Evolutionary conservation across 2,329 filamentous ascomycete genomes (phyloP).

Genomic region (Ophiosphaerella narmari): DNA sequence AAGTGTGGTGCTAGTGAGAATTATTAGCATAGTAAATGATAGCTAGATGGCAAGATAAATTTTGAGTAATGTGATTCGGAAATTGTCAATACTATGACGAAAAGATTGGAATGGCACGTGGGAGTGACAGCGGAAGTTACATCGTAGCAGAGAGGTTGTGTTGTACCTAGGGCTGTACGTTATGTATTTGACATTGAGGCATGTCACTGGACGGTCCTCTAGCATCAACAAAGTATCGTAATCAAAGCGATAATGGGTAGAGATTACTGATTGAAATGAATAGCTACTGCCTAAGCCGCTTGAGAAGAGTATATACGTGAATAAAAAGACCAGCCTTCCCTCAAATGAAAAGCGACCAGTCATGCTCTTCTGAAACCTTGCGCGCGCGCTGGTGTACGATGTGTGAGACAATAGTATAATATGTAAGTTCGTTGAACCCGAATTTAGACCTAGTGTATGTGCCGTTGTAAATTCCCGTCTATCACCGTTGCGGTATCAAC

Average conservation of each 20-base stretch:
- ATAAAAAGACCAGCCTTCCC: constrained; percentile 12
- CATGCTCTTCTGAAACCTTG: constrained; percentile 1
- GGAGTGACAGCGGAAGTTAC: neutral
- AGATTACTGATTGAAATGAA: too few relatives aligned
- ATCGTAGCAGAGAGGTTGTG: neutral
- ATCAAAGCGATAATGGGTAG: too few relatives aligned
- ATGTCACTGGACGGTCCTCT: too few relatives aligned
- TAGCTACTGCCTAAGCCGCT: too few relatives aligned
- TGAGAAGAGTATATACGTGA: neutral
- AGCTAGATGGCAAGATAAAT: too few relatives aligned
- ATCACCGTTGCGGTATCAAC: neutral
- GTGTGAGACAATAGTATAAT: neutral
- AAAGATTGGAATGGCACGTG: neutral
- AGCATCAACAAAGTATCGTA: too few relatives aligned
- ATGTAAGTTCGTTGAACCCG: constrained; percentile 4
- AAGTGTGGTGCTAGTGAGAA: too few relatives aligned
- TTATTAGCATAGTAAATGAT: too few relatives aligned
- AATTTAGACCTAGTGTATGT: neutral
- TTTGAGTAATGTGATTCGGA: neutral
- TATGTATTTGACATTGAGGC: too few relatives aligned
- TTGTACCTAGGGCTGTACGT: neutral
- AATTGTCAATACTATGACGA: neutral
- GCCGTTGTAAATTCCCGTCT: neutral
- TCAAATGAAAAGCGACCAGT: constrained; percentile 1
- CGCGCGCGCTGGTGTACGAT: neutral